A percentile compares a stretch with the other conserved stretches of the same genome.
Evolutionary conservation across 2,329 filamentous ascomycete species (phyloP).

Genomic region (Hortaea werneckii): DNA sequence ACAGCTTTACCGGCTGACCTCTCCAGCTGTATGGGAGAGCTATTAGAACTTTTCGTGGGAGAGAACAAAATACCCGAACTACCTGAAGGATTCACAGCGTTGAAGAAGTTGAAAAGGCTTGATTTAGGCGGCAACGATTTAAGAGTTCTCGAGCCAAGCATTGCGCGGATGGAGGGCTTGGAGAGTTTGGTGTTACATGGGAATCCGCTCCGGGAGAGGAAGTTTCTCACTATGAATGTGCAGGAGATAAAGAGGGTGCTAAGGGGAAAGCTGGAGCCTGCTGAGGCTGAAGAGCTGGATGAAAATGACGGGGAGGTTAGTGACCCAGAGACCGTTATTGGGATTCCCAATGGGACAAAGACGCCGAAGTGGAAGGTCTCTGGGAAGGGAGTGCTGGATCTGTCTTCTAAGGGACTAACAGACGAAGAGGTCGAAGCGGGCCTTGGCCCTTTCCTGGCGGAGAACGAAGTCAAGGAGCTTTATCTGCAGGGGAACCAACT

Average conservation of each 20-base stretch:
- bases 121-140: constrained; percentile 85
- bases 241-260: constrained; percentile 72
- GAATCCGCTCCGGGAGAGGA: constrained; percentile 86
- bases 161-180: constrained; percentile 70
- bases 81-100: constrained; percentile 62
- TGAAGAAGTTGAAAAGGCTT: constrained; percentile 61
- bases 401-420: constrained; percentile 28
- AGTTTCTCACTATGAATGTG: constrained; percentile 68
- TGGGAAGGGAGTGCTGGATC: constrained; percentile 30
- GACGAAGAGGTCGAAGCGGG: constrained; percentile 28
- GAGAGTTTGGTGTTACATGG: constrained; percentile 67
- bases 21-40: constrained; percentile 54
- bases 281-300: constrained; percentile 28
- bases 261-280: constrained; percentile 46
- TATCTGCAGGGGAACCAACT: constrained; percentile 72
- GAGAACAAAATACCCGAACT: constrained; percentile 70
- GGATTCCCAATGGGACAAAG: not conserved
- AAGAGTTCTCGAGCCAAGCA: constrained; percentile 59
- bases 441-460: constrained; percentile 34
- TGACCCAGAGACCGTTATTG: constrained; percentile 15
- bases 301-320: constrained; percentile 9
- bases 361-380: constrained; percentile 18
- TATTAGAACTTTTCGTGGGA: constrained; percentile 65
- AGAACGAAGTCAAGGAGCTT: constrained; percentile 44
- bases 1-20: constrained; percentile 59